Evolutionary conservation across 179 eudicot genomes (phyloP).

Genomic region (Corrigiola litoralis): DNA sequence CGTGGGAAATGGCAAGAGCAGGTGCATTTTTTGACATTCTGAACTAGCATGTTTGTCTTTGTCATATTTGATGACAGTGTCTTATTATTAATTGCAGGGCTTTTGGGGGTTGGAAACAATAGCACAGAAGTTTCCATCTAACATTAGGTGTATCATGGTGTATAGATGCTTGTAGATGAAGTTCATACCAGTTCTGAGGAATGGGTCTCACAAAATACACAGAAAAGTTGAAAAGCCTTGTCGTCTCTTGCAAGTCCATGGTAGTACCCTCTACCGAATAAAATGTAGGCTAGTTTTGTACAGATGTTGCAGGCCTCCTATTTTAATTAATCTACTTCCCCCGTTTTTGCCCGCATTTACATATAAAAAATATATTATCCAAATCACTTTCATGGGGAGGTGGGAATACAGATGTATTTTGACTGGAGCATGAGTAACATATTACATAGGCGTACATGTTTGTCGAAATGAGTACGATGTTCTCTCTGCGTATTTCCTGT

Average conservation of each 20-base stretch:
- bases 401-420: conserved; percentile 12
- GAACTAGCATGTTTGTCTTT: background rate
- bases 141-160: conserved; percentile 21
- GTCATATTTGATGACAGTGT: background rate
- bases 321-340: conserved; percentile 3
- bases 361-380: background rate
- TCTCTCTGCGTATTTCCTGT: background rate
- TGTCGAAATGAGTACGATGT: background rate
- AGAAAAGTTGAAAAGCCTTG: conserved; percentile 3
- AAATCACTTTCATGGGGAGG: conserved; percentile 6
- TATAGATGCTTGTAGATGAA: conserved; percentile 31
- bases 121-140: background rate
- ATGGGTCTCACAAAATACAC: conserved; percentile 18
- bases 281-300: conserved; percentile 23
- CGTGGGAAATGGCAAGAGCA: conserved; percentile 16
- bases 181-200: conserved; percentile 23
- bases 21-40: conserved; percentile 19
- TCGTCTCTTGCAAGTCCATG: background rate
- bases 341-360: background rate
- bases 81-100: conserved; percentile 14
- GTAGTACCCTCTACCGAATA: background rate
- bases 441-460: too few relatives aligned
- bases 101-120: conserved; percentile 22
- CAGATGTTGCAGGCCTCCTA: conserved; percentile 16
- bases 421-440: conserved; percentile 11